A percentile compares a stretch with the other conserved stretches of the same genome.
phyloP scores from a whole-genome alignment of 148 eudicot species.

The Gaultheria prostrata region DNA sequence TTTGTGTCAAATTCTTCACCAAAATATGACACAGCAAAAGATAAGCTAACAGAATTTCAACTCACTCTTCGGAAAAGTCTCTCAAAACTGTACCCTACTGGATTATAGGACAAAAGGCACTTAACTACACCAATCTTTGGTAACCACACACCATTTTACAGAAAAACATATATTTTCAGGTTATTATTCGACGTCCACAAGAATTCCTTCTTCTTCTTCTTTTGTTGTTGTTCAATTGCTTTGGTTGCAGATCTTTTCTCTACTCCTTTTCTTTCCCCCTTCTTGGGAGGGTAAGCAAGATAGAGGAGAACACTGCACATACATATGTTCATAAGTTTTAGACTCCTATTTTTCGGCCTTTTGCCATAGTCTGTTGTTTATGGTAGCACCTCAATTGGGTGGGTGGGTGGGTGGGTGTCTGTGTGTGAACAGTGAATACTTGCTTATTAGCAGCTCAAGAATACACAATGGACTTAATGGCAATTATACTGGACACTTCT shows the following conservation, averaged over 20 bases:
- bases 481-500: not conserved
- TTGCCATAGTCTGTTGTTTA: not conserved
- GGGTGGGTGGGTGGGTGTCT: no score
- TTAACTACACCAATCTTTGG: not conserved
- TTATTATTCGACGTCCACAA: no score
- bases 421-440: no score
- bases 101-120: not conserved
- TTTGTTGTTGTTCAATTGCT: no score
- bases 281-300: not conserved
- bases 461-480: not conserved
- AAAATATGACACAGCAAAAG: not conserved
- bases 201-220: no score
- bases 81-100: not conserved
- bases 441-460: no score
- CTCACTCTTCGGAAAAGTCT: not conserved
- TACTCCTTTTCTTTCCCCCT: no score
- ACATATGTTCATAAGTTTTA: not conserved
- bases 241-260: no score
- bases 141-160: not conserved
- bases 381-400: no score
- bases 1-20: not conserved
- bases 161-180: not conserved
- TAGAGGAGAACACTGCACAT: not conserved
- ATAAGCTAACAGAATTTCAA: not conserved
- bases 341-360: not conserved